Base-by-base conservation (phyloP, 2,329 filamentous ascomycete species). In the Hypoxylon sp. region DNA sequence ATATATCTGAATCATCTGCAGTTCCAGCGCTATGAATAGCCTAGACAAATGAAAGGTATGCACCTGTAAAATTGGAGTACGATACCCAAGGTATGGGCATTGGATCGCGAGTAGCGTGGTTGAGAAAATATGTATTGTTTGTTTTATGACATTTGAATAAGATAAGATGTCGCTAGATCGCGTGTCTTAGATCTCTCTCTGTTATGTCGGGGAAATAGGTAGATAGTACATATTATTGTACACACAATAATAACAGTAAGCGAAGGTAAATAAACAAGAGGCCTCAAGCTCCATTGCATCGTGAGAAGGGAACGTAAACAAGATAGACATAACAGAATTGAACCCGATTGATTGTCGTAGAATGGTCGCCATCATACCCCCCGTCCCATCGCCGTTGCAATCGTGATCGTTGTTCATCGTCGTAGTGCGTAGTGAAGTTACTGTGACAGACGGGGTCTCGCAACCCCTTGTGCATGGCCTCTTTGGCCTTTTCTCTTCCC, bases 381-480 rank as follows among this genome's bases (percentile, higher is more conserved):
- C 51, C 29, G 44, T 29, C 51, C 35, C 31, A 35, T 57, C 54
- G 47, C 53, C 55, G 42, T 62, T 54, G 52, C 54, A 42, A 59
- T 65, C 62, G 56, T 66, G 31, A 42, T 63, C 61, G 58, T 68
- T 10, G 39, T 54, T 69, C 57, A 63, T 70, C 62, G 66, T 68
- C 58, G 51, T 63, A 15, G 51, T 63, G 24, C 24, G 24, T 27
- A 51, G 52, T 27, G 48, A 62, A 37, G 31, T 58, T 32, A 51
- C 51, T 48, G 53, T 51, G 42, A 48, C 31, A 44, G 39, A 21
- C 39, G 42, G 52, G 31, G 53, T 61, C 68, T 60, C 21, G 42
- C 39, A 65, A 62, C 32, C 27, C 64, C 59, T 32, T 47, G 44
- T 62, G 24, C 24, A 3, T 27, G 31, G n/a, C 44, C 27, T 24